These are phyloP conservation scores for Cryptosporidium tyzzeri DNA, from an alignment of 169 alveolate species.

Conservation along the genomic window DNA sequence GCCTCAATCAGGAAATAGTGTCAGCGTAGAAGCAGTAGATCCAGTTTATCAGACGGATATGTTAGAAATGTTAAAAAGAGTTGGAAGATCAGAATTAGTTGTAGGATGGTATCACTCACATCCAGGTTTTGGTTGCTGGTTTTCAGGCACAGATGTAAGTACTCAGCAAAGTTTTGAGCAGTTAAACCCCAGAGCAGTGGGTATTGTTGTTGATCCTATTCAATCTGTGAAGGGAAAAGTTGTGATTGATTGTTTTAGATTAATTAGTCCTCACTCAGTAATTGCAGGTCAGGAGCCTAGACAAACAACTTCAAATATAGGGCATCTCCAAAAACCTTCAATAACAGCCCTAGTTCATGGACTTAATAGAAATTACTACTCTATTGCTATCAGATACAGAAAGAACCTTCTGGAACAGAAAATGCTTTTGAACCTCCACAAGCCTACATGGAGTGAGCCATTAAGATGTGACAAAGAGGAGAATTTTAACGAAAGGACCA, in stretches of 20 bases:
- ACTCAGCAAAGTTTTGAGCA: constrained; percentile 99
- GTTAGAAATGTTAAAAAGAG: constrained; percentile 98
- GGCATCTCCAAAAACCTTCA: constrained; percentile 91
- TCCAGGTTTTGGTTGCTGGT: constrained; percentile 99
- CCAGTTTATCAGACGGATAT: constrained; percentile 98
- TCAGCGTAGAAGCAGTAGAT: constrained; percentile 99
- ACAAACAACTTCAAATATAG: constrained; percentile 99
- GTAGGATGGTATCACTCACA: constrained; percentile 99
- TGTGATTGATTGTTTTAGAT: constrained; percentile 99
- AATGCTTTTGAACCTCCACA: constrained; percentile 96
- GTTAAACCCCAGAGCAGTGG: constrained; percentile 97
- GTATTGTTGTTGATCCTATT: constrained; percentile 99
- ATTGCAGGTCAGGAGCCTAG: constrained; percentile 97
- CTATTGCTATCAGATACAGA: constrained; percentile 97
- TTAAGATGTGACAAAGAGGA: constrained; percentile 78
- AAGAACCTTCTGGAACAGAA: constrained; percentile 95
- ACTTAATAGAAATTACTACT: constrained; percentile 95
- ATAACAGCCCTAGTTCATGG: constrained; percentile 96
- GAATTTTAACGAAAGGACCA: constrained; percentile 47
- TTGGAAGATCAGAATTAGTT: constrained; percentile 92
- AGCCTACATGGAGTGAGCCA: constrained; percentile 95
- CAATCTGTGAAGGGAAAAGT: constrained; percentile 98
- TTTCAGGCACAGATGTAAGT: constrained; percentile 97
- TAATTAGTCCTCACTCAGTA: constrained; percentile 94
- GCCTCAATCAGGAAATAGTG: constrained; percentile 99